These are phyloP conservation scores for Pseudogymnoascus sp. DNA, from an alignment of 2,329 filamentous ascomycete genomes.

Conservation along the genomic window DNA sequence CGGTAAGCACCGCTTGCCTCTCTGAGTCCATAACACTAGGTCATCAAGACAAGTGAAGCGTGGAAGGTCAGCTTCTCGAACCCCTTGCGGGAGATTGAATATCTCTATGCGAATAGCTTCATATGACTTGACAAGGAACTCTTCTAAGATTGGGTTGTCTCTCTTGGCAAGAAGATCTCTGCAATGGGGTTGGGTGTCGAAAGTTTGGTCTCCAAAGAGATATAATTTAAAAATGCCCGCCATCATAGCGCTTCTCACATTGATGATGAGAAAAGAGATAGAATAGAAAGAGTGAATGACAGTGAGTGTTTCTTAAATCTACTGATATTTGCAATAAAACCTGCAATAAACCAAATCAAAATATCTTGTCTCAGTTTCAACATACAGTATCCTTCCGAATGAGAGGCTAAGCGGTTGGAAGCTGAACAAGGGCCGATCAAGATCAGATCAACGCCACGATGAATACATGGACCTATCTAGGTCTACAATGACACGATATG, in stretches of 20 bases:
- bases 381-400: no score
- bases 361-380: no score
- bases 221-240: conserved; percentile 42
- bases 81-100: conserved; percentile 46
- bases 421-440: no score
- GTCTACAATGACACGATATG: no score
- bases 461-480: no score
- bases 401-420: no score
- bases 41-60: conserved; percentile 56
- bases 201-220: conserved; percentile 65
- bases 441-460: no score
- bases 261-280: no score
- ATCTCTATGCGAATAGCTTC: conserved; percentile 54
- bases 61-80: conserved; percentile 49
- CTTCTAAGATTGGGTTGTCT: conserved; percentile 46
- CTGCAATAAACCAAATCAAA: no score
- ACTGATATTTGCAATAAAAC: no score
- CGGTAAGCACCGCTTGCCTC: conserved; percentile 47
- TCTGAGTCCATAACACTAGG: conserved; percentile 54
- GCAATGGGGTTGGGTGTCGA: conserved; percentile 57
- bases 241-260: conserved; percentile 11
- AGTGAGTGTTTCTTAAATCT: no score
- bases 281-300: no score
- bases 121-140: conserved; percentile 52
- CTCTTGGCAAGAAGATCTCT: conserved; percentile 43